A percentile compares a stretch with the other conserved stretches of the same genome.
These are phyloP conservation scores for Scheffersomyces illinoinensis DNA, from an alignment of 1,139 yeast genomes.

Conservation along the genomic window DNA sequence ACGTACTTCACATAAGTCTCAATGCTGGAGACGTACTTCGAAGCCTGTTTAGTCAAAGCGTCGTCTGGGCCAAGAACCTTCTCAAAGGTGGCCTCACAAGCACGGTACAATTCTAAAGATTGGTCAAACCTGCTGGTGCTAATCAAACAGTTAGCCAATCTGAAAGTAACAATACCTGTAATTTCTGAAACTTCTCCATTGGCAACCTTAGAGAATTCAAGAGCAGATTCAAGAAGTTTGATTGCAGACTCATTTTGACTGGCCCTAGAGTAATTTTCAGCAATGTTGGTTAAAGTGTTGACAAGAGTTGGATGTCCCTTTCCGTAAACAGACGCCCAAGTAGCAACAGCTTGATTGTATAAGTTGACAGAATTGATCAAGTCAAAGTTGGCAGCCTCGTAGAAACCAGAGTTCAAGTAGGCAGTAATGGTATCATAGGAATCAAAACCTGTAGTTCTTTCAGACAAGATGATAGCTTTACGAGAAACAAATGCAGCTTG, in stretches of 20 bases:
- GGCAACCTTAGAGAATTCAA: slow-evolving; percentile 46
- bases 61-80: slow-evolving; percentile 63
- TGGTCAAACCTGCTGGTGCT: slow-evolving; percentile 52
- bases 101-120: slow-evolving; percentile 54
- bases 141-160: slow-evolving; percentile 66
- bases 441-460: slow-evolving; percentile 81
- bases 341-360: slow-evolving; percentile 58
- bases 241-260: slow-evolving; percentile 39
- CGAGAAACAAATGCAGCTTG: slow-evolving; percentile 73
- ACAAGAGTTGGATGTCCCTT: slow-evolving; percentile 68
- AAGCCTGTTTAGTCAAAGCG: slow-evolving; percentile 60
- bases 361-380: slow-evolving; percentile 62
- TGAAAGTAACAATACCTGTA: slow-evolving; percentile 60
- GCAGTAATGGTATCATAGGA: slow-evolving; percentile 74
- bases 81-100: slow-evolving; percentile 55
- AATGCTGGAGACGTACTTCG: slow-evolving; percentile 59
- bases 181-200: slow-evolving; percentile 63
- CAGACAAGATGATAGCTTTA: slow-evolving; percentile 71
- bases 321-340: slow-evolving; percentile 57
- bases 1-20: slow-evolving; percentile 39
- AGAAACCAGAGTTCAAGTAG: slow-evolving; percentile 71
- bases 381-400: slow-evolving; percentile 64
- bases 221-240: slow-evolving; percentile 42
- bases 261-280: slow-evolving; percentile 57
- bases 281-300: slow-evolving; percentile 66